These are phyloP conservation scores for Pelargonium cotyledonis DNA, from an alignment of 441 rosid genomes.

Conservation along the genomic window DNA sequence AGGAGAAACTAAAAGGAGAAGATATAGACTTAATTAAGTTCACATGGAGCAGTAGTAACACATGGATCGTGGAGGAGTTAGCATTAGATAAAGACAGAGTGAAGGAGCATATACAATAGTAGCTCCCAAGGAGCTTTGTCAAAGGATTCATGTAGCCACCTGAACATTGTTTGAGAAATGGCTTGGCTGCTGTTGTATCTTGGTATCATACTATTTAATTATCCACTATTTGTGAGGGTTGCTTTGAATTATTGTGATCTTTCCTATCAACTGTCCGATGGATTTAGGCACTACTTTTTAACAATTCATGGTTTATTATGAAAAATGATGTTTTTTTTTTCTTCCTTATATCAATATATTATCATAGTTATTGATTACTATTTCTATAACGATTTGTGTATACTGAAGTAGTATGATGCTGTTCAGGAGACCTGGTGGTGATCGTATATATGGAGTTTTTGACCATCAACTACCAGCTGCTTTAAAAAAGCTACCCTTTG, in stretches of 20 bases:
- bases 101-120: no score
- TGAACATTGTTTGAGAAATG: no score
- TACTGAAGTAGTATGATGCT: neutral
- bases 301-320: neutral
- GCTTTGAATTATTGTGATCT: neutral
- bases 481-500: constrained; percentile 89
- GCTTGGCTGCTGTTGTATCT: no score
- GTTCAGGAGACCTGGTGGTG: constrained; percentile 95
- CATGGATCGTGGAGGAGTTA: no score
- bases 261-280: neutral
- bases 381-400: neutral
- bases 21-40: no score
- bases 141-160: no score
- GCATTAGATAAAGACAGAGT: no score
- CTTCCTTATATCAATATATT: neutral
- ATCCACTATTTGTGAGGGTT: neutral
- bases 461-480: constrained; percentile 98
- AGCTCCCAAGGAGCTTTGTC: no score
- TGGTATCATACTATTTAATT: no score
- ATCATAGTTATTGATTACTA: neutral
- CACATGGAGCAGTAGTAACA: no score
- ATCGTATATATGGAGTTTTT: constrained; percentile 88
- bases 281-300: neutral
- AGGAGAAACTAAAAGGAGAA: no score
- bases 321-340: neutral